These are phyloP conservation scores for Shiraia bambusicola DNA, from an alignment of 2,329 filamentous ascomycete genomes.

Conservation along the genomic window DNA sequence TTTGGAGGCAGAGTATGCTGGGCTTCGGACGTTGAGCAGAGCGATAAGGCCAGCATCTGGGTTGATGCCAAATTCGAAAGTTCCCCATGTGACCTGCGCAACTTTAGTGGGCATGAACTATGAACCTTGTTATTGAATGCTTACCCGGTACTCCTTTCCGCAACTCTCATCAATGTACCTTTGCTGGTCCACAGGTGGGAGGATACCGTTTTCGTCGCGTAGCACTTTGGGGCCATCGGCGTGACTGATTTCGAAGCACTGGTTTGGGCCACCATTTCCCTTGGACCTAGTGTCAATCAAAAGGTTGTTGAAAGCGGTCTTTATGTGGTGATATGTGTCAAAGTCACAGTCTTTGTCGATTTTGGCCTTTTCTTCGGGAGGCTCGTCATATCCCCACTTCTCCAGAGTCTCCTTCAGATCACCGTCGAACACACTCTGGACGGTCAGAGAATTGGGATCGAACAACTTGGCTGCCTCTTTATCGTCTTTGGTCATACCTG, in stretches of 20 bases:
- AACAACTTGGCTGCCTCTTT: no score
- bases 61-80: slow-evolving; percentile 10
- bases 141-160: slow-evolving; percentile 8
- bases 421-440: no score
- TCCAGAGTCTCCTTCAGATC: no score
- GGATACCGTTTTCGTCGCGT: slow-evolving; percentile 6
- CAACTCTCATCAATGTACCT: slow-evolving; percentile 12
- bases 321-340: slow-evolving; percentile 10
- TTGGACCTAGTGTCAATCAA: slow-evolving; percentile 7
- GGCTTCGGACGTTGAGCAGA: slow-evolving; percentile 10
- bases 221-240: slow-evolving; percentile 8
- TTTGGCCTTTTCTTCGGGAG: slow-evolving; percentile 1
- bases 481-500: no score
- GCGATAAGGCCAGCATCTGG: slow-evolving; percentile 1
- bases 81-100: slow-evolving; percentile 7
- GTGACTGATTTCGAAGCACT: slow-evolving; percentile 12
- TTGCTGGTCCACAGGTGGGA: slow-evolving; percentile 5
- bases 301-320: slow-evolving; percentile 10
- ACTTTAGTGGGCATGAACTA: not conserved
- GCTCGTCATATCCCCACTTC: slow-evolving; percentile 14
- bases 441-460: no score
- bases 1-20: slow-evolving; percentile 5
- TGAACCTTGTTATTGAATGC: not conserved
- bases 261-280: slow-evolving; percentile 12
- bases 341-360: slow-evolving; percentile 14